Percentiles rank a stretch among this genome's conserved stretches.
phyloP scores from a whole-genome alignment of 2,329 filamentous ascomycete species.

The Colletotrichum orchidophilum region DNA sequence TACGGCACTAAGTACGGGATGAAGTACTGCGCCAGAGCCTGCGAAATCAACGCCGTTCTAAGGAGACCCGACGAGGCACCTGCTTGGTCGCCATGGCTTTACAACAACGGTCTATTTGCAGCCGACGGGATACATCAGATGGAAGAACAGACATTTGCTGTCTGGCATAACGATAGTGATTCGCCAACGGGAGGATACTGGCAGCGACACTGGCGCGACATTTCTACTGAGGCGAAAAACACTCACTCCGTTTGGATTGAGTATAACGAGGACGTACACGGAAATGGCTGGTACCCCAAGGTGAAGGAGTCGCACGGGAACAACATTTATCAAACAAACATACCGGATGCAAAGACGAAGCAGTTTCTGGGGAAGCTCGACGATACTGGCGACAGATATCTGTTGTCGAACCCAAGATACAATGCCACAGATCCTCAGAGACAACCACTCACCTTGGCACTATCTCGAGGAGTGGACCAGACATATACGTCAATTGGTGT shows the following conservation, averaged over 20 bases:
- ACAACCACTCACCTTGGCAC: slow-evolving; percentile 35
- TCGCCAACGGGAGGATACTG: slow-evolving; percentile 37
- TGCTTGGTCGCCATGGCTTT: slow-evolving; percentile 37
- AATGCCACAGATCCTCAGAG: slow-evolving; percentile 31
- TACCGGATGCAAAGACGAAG: slow-evolving; percentile 38
- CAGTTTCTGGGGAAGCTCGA: slow-evolving; percentile 35
- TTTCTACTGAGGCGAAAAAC: slow-evolving; percentile 34
- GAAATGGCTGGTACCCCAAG: slow-evolving; percentile 37
- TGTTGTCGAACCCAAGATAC: slow-evolving; percentile 36
- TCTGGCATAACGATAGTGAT: slow-evolving; percentile 36
- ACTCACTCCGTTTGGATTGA: slow-evolving; percentile 38
- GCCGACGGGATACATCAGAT: slow-evolving; percentile 36
- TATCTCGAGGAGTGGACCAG: slow-evolving; percentile 29
- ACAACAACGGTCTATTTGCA: slow-evolving; percentile 34
- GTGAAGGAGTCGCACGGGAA: slow-evolving; percentile 33
- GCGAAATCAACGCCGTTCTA: slow-evolving; percentile 33
- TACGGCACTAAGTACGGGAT: slow-evolving; percentile 38
- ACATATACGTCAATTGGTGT: slow-evolving; percentile 34
- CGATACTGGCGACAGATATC: slow-evolving; percentile 12
- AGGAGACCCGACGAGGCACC: slow-evolving; percentile 31
- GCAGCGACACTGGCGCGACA: slow-evolving; percentile 41
- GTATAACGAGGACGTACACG: slow-evolving; percentile 32
- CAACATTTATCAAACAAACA: slow-evolving; percentile 37
- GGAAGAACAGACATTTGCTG: slow-evolving; percentile 38
- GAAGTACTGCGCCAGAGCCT: slow-evolving; percentile 33